Base-by-base conservation (phyloP, 805 yeast species). In the Citeromyces matritensis region DNA sequence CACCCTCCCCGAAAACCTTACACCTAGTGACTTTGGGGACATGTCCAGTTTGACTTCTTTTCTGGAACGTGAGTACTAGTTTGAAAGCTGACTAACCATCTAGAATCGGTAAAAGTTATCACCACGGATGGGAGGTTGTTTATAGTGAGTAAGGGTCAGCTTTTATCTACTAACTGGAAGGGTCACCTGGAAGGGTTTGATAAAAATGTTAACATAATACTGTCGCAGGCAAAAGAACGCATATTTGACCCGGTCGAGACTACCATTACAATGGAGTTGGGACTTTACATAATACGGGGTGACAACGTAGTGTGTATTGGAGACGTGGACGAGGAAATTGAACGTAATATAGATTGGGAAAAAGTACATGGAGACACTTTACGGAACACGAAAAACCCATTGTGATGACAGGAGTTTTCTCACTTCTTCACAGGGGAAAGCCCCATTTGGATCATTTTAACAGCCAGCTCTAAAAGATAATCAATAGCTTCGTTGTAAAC, bases 401-500 rank as follows among this genome's bases (percentile, higher is more conserved):
- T 52, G 26, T 33, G 24, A 24, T n/a, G 25, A 4, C n/a, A 14
- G 7, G 23, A 27, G 10, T 11, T 17, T 26, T 6, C 15, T 12
- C 29, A 15, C 8, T 35, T 31, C 23, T 39, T 45, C 6, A 53
- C 63, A 12, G 74, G 61, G 7, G 76, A 68, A 26, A 84, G 64
- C 1, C 84, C 85, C 34, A 70, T 50, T 42, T 66, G 69, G 40
- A 70, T 68, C 94, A 85, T 81, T 47, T 79, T 79, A 24, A 86
- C 68, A 1, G 91, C 94, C 40, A 86, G 53, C 39, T 82, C 95
- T 44, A 88, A 59, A 38, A 88, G 55, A 48, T 86, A 88, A 46
- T 88, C 96, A 37, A 88, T 72, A 11, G 95, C 94, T 53, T 88
- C 97, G 48, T 85, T 85, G 50, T 80, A 79, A 9, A 88, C 69